Percentiles rank a stretch among this genome's conserved stretches.
phyloP scores from a whole-genome alignment of 768 basidiomycete genomes.

The Sistotremastrum niveocremeum region DNA sequence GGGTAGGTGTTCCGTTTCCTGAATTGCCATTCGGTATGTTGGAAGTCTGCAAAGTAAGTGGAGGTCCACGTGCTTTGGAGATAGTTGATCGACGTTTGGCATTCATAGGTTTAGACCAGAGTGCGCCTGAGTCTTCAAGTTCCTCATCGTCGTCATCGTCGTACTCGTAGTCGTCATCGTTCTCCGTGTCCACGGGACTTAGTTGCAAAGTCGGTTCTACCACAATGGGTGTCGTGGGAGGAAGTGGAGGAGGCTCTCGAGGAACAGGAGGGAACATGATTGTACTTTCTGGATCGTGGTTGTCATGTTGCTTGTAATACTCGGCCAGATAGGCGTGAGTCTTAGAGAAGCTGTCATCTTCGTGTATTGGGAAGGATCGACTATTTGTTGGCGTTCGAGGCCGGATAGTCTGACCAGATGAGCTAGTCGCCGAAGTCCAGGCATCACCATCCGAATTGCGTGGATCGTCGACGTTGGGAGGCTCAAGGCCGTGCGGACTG shows the following conservation, averaged over 20 bases:
- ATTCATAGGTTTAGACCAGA: constrained; percentile 31
- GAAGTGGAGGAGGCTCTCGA: constrained; percentile 3
- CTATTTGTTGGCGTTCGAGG: too few relatives aligned
- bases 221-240: background rate
- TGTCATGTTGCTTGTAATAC: too few relatives aligned
- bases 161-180: constrained; percentile 2
- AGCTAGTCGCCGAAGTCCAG: too few relatives aligned
- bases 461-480: too few relatives aligned
- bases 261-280: constrained; percentile 4
- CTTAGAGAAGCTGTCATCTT: too few relatives aligned
- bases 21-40: constrained; percentile 10
- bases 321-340: too few relatives aligned
- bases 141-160: constrained; percentile 35
- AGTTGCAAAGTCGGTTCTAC: background rate
- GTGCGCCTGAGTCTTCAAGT: constrained; percentile 28
- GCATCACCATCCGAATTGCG: too few relatives aligned
- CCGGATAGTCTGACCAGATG: too few relatives aligned
- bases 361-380: too few relatives aligned
- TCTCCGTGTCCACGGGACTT: background rate
- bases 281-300: too few relatives aligned
- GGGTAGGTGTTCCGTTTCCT: constrained; percentile 6
- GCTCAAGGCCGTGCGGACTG: too few relatives aligned
- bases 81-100: constrained; percentile 14
- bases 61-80: constrained; percentile 25
- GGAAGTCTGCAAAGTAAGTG: constrained; percentile 31